Percentiles rank a stretch among this genome's conserved stretches.
phyloP scores from a whole-genome alignment of 2,329 filamentous ascomycete genomes.

The Cladophialophora exuberans region DNA sequence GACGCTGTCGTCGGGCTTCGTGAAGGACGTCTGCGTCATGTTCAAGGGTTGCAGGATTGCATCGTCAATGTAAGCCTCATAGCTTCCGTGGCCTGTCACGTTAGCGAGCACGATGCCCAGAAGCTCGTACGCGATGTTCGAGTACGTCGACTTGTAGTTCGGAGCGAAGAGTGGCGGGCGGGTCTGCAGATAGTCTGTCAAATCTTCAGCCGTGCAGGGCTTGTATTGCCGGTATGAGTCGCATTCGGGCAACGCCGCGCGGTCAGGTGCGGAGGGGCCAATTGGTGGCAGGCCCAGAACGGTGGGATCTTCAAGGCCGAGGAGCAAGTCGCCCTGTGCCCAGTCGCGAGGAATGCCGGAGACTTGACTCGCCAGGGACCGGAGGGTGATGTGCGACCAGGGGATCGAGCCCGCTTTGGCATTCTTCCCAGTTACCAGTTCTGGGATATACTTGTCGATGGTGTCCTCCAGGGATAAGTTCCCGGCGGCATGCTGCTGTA shows the following conservation, averaged over 20 bases:
- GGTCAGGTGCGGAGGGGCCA: neutral
- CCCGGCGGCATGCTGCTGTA: slow-evolving; percentile 35
- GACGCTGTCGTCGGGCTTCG: slow-evolving; percentile 26
- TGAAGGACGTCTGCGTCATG: slow-evolving; percentile 26
- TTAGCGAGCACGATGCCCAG: slow-evolving; percentile 36
- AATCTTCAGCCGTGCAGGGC: slow-evolving; percentile 24
- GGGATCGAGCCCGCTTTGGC: slow-evolving; percentile 19
- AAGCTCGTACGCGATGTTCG: slow-evolving; percentile 37
- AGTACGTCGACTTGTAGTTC: slow-evolving; percentile 35
- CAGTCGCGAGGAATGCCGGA: slow-evolving; percentile 37
- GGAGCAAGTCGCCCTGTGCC: slow-evolving; percentile 31
- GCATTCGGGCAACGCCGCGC: slow-evolving; percentile 22
- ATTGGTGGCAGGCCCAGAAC: slow-evolving; percentile 27
- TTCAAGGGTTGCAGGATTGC: slow-evolving; percentile 30
- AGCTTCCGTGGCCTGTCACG: slow-evolving; percentile 32
- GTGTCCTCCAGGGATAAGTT: slow-evolving; percentile 36
- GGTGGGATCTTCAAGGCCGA: slow-evolving; percentile 9
- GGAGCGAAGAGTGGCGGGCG: slow-evolving; percentile 32
- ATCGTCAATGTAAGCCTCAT: slow-evolving; percentile 32
- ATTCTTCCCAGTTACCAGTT: slow-evolving; percentile 6
- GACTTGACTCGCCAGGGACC: slow-evolving; percentile 34
- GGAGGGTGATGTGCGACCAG: slow-evolving; percentile 36
- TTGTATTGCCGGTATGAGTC: slow-evolving; percentile 19
- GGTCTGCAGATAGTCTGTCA: slow-evolving; percentile 17
- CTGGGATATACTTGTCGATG: slow-evolving; percentile 32